Evolutionary conservation across 768 basidiomycete species (phyloP).

Genomic region (Lactarius quietus): DNA sequence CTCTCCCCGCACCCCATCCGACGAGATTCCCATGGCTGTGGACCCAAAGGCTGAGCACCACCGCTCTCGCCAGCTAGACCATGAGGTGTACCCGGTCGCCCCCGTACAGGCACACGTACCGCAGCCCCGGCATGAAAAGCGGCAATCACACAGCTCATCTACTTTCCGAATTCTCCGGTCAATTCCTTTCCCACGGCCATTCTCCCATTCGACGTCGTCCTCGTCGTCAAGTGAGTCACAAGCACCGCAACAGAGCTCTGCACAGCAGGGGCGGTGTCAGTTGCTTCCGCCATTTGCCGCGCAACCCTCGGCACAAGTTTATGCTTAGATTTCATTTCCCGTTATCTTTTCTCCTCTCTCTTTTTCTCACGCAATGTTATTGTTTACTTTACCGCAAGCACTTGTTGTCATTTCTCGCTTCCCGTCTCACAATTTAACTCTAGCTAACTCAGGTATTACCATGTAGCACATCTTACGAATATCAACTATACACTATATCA

Average conservation of each 20-base stretch:
- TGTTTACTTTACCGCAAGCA: background rate
- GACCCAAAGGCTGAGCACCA: slow-evolving; percentile 8
- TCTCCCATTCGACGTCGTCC: slow-evolving; percentile 7
- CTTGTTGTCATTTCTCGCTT: background rate
- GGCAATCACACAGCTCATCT: slow-evolving; percentile 13
- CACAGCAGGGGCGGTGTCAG: slow-evolving; percentile 19
- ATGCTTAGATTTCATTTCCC: slow-evolving; percentile 13
- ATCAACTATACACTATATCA: background rate
- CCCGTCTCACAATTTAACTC: background rate
- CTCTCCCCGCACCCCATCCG: slow-evolving; percentile 21
- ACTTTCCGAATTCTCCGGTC: slow-evolving; percentile 25
- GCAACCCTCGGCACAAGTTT: slow-evolving; percentile 18
- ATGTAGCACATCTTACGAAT: background rate
- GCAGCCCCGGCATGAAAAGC: slow-evolving; percentile 10
- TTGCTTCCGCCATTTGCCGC: slow-evolving; percentile 22
- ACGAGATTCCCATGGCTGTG: background rate
- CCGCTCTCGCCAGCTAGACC: background rate
- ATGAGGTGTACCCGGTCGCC: background rate
- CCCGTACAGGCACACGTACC: slow-evolving; percentile 6
- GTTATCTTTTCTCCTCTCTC: background rate
- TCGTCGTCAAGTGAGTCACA: slow-evolving; percentile 12
- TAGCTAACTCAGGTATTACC: background rate
- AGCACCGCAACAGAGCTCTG: background rate
- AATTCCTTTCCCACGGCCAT: slow-evolving; percentile 19
- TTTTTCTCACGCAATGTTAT: background rate